Evolutionary conservation across 116 monocot genomes (phyloP), one percentile per base, ranked within the genome.

Genomic region (Posidonia oceanica): DNA sequence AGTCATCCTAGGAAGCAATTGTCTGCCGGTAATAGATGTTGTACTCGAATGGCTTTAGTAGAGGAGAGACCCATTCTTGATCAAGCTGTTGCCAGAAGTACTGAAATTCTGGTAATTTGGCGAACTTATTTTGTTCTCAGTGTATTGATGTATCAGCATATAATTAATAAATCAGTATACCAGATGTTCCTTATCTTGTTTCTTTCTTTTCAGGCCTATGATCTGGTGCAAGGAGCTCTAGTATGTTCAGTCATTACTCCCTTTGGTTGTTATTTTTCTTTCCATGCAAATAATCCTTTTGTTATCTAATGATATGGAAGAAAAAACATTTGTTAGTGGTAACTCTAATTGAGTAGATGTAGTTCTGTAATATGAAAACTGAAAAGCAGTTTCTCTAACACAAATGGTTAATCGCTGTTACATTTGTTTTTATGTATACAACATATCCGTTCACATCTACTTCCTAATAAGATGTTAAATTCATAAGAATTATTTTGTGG

Each of bases 171-270:
- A 29, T 29, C 29, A 29, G 29, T 29, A 29, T 29, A 29, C 29
- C 29, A 29, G 29, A 29, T 29, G 29, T 29, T 29, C 29, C 29
- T 62, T 61, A 48, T 21, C 29, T 51, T 59, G 12, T 14, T 65
- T 69, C 20, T 58, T 68, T 63, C 56, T 79, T 75, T 86, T 68
- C 84, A 93, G 93, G 87, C 83, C 63, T 93, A 89, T 74, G 93
- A 93, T 44, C 68, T 93, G 68, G 78, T 93, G 73, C 93, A 93
- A 76, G 93, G 93, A 80, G 75, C 71, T 54, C 87, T 81, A 62
- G 93, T 93, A 87, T 73, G 87, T 83, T 44, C 15, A 59, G 29
- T 66, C 29, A 23, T 51, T 29, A 18, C 36, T 4, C 36, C 36
- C 11, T 48, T 48, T 10, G 42, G 39, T 15, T 42, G 51, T 40